phyloP scores from a whole-genome alignment of 768 basidiomycete species.

The Trametes villosa region DNA sequence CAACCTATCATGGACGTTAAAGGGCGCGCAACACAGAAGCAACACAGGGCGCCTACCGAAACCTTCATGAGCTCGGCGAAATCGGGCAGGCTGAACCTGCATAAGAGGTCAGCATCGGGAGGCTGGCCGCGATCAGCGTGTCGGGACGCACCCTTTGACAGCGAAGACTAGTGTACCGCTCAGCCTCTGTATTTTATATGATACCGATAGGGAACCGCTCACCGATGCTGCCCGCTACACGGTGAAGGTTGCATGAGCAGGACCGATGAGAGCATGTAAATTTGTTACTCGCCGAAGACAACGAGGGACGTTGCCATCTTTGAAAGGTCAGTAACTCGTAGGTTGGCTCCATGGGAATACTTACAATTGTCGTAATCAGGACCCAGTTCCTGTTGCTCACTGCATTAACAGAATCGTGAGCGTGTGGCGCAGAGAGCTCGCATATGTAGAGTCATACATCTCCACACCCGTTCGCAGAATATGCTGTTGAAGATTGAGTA shows the following conservation, averaged over 20 bases:
- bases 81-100: conserved; percentile 9
- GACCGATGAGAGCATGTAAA: not conserved
- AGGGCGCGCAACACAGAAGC: too few relatives aligned
- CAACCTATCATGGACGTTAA: conserved; percentile 16
- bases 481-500: conserved; percentile 19
- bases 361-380: conserved; percentile 26
- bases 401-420: not conserved
- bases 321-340: not conserved
- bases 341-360: not conserved
- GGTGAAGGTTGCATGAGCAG: not conserved
- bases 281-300: conserved; percentile 16
- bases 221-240: conserved; percentile 18
- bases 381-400: conserved; percentile 28
- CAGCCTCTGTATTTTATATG: not conserved
- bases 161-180: conserved; percentile 6
- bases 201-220: not conserved
- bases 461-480: conserved; percentile 33
- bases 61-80: conserved; percentile 14
- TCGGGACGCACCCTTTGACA: conserved; percentile 12
- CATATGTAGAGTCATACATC: conserved; percentile 17
- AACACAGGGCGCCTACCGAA: conserved; percentile 10
- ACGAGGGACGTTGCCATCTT: conserved; percentile 17
- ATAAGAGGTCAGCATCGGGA: not conserved
- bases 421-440: conserved; percentile 12
- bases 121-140: not conserved